Conservation (phyloP, 2,329 filamentous ascomycete species). For the Cladosporium sp. region DNA sequence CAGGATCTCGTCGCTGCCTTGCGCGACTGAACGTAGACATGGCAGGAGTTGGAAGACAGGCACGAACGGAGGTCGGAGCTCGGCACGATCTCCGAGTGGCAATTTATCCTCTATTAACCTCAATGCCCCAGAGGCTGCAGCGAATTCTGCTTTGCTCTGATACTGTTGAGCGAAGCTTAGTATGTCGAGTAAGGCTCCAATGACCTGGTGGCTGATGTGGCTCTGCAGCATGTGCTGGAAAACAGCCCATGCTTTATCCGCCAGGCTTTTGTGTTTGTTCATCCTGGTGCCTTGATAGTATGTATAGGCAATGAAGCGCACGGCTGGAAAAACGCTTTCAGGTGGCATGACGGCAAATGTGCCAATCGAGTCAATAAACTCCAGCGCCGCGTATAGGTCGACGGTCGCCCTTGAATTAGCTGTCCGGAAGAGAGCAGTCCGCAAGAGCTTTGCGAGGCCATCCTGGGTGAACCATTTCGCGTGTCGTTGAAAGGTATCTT, state of each 20-base stretch:
- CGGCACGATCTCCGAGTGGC: constrained; percentile 10
- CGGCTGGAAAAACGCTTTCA: constrained; percentile 17
- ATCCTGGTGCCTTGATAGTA: constrained; percentile 29
- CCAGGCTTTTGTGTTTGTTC: constrained; percentile 26
- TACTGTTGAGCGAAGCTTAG: constrained; percentile 19
- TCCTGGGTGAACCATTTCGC: constrained; percentile 30
- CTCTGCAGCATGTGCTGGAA: constrained; percentile 26
- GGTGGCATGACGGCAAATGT: constrained; percentile 26
- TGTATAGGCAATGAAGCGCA: constrained; percentile 26
- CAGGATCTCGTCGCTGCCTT: constrained; percentile 13
- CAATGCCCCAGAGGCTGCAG: constrained; percentile 26
- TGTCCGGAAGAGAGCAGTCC: constrained; percentile 22
- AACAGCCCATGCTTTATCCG: constrained; percentile 23
- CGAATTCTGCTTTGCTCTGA: constrained; percentile 20
- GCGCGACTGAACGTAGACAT: constrained; percentile 12
- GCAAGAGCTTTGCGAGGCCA: constrained; percentile 21
- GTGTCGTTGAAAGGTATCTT: constrained; percentile 24
- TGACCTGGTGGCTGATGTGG: constrained; percentile 25
- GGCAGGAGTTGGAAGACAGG: constrained; percentile 14
- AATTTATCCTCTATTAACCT: constrained; percentile 26
- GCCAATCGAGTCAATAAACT: constrained; percentile 27
- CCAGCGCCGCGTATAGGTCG: constrained; percentile 25
- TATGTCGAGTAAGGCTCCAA: constrained; percentile 22
- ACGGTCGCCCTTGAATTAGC: constrained; percentile 25
- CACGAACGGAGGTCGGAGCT: constrained; percentile 4